Evolutionary conservation across 257 asterid genomes (phyloP), one percentile per base, ranked within the genome.

Genomic region (Rauvolfia tetraphylla): DNA sequence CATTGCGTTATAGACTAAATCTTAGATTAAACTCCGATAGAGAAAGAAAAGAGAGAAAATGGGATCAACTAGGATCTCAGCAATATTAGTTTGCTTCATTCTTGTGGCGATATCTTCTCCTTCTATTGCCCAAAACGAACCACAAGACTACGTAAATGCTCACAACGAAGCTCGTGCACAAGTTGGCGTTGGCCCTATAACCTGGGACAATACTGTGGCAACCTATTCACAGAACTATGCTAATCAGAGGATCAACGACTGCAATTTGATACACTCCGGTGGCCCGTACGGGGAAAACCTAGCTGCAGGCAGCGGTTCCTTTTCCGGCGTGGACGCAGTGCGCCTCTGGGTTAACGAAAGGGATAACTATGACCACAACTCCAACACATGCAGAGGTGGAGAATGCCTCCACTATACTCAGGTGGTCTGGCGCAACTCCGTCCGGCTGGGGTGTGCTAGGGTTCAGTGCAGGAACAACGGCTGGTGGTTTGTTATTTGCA

Each of bases 371-470:
- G 76, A 86, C 1, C 62, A 25, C 0, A 20, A 10, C 2, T 46
- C 85, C 0, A 81, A 78, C 7, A 0, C 67, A n/a, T 79, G 85
- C 5, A 80, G 48, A 0, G 86, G 80, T 1, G 86, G 82, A 15
- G 81, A 66, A 59, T 82, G 90, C 48, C 3, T 17, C 73, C 90
- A 86, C n/a, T 88, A 84, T 56, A 82, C 85, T 25, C 89, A 82
- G 58, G 85, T 85, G 0, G 89, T 85, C 2, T 85, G 88, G 87
- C 73, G 75, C 0, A 44, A 77, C 0, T 71, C 92, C 2, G 61
- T 42, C 1, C 78, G 53, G 0, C 12, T 88, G 15, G 44, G 8
- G 44, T 41, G 44, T 41, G 44, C 44, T 41, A 41, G 44, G 44
- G 44, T 76, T 23, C 76, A 51, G 68, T 89, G 75, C 44, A 15